Conservation (phyloP, 495 filamentous ascomycete species). For the Sporormia fimetaria region DNA sequence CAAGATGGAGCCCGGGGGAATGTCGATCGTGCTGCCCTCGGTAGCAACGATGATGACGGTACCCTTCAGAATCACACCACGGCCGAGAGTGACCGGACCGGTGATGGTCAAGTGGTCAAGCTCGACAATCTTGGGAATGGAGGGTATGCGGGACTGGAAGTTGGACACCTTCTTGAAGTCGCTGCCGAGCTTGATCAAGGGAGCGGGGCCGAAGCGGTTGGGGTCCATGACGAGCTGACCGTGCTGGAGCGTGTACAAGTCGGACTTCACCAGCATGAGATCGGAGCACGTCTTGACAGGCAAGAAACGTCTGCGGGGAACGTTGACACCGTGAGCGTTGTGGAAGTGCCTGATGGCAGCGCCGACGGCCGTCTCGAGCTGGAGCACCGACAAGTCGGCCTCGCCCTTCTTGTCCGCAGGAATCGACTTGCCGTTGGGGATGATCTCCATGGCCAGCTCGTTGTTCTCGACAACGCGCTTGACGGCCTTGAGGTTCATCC, state of each 20-base stretch:
- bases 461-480: constrained; percentile 98
- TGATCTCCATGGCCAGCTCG: constrained; percentile 99
- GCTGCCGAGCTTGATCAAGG: constrained; percentile 94
- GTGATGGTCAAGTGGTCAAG: constrained; percentile 97
- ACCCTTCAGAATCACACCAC: constrained; percentile 90
- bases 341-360: constrained; percentile 97
- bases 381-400: constrained; percentile 90
- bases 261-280: constrained; percentile 98
- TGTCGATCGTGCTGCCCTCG: constrained; percentile 94
- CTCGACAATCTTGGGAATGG: constrained; percentile 96
- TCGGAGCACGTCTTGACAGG: constrained; percentile 99
- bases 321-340: constrained; percentile 98
- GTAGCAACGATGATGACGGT: constrained; percentile 99
- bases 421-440: constrained; percentile 97
- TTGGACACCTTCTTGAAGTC: constrained; percentile 99
- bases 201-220: constrained; percentile 93
- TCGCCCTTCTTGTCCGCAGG: constrained; percentile 99
- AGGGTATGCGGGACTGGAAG: constrained; percentile 95
- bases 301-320: constrained; percentile 93
- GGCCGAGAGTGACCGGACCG: constrained; percentile 88
- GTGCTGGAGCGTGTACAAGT: constrained; percentile 99
- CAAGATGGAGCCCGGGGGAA: constrained; percentile 88
- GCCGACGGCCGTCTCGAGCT: constrained; percentile 97
- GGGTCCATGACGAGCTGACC: constrained; percentile 94
- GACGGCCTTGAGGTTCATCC: constrained; percentile 94